These are phyloP conservation scores for Pulveroboletus ravenelii DNA, from an alignment of 768 basidiomycete species.

Conservation along the genomic window DNA sequence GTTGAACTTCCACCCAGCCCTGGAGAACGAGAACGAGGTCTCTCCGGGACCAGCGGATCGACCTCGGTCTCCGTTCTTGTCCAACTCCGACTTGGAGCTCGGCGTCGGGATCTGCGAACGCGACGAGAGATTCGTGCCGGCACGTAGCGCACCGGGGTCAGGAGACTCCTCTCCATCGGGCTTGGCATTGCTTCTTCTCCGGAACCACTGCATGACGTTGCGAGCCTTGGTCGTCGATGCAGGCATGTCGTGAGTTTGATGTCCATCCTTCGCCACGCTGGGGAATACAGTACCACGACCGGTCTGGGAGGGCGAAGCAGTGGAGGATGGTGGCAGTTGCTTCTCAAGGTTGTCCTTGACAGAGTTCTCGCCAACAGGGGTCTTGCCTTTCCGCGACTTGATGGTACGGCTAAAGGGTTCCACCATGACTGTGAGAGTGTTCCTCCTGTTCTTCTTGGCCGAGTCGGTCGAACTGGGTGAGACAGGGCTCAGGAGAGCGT, in stretches of 20 bases:
- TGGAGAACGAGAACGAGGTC: constrained; percentile 35
- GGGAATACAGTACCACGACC: constrained; percentile 24
- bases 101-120: constrained; percentile 30
- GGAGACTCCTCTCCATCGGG: constrained; percentile 24
- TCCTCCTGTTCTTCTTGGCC: constrained; percentile 63
- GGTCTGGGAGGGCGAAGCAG: constrained; percentile 26
- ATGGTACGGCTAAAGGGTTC: constrained; percentile 60
- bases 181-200: constrained; percentile 56
- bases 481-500: constrained; percentile 35
- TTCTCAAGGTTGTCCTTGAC: constrained; percentile 42
- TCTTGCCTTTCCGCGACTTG: constrained; percentile 34
- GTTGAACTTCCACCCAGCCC: constrained; percentile 32
- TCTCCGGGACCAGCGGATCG: constrained; percentile 23
- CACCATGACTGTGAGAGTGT: constrained; percentile 85
- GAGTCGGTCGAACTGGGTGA: constrained; percentile 24
- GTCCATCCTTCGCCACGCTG: constrained; percentile 24
- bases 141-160: constrained; percentile 8
- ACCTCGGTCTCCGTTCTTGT: constrained; percentile 17
- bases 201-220: constrained; percentile 99
- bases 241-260: constrained; percentile 39
- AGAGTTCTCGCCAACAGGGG: constrained; percentile 31
- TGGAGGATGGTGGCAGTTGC: constrained; percentile 30
- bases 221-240: constrained; percentile 85
- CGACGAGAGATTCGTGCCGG: constrained; percentile 24
- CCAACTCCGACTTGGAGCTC: constrained; percentile 21